These are phyloP conservation scores for Thecaphora thlaspeos DNA, from an alignment of 1,284 basidiomycete species.

Conservation along the genomic window DNA sequence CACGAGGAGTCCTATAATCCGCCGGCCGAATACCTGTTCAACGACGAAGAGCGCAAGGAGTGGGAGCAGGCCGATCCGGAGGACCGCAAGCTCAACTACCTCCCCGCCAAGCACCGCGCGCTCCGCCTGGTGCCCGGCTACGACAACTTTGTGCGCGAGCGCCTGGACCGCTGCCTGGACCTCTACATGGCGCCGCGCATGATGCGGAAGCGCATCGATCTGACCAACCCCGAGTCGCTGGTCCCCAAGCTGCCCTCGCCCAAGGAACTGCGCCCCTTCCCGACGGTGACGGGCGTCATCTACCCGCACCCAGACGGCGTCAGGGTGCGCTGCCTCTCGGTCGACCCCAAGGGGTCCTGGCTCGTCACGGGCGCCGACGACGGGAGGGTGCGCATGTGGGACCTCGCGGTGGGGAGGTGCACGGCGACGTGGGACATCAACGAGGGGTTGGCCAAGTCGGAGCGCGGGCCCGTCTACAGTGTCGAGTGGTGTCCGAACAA, in stretches of 20 bases:
- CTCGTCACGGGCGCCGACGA: conserved; percentile 87
- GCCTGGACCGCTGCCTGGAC: conserved; percentile 92
- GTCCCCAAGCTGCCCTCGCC: conserved; percentile 96
- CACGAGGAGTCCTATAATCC: conserved; percentile 98
- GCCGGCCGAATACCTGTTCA: conserved; percentile 94
- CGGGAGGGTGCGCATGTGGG: conserved; percentile 86
- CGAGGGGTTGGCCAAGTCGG: conserved; percentile 34
- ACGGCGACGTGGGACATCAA: conserved; percentile 81
- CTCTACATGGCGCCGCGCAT: conserved; percentile 94
- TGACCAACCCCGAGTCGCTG: conserved; percentile 71
- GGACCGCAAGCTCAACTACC: conserved; percentile 84
- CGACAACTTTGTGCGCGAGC: conserved; percentile 85
- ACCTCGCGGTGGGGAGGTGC: conserved; percentile 85
- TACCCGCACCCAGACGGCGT: conserved; percentile 69
- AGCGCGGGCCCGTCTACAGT: conserved; percentile 67
- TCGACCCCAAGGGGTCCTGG: conserved; percentile 89
- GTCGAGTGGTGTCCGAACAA: conserved; percentile 90
- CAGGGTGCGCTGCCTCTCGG: conserved; percentile 73
- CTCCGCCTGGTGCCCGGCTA: conserved; percentile 90
- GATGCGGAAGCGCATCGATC: conserved; percentile 54
- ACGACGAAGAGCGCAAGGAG: conserved; percentile 75
- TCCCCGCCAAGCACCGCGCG: conserved; percentile 81
- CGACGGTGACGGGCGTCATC: conserved; percentile 74
- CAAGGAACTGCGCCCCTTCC: conserved; percentile 89
- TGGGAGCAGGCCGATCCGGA: conserved; percentile 85